These are phyloP conservation scores for Paraconiothyrium sp. DNA, from an alignment of 2,329 filamentous ascomycete species.

Conservation along the genomic window DNA sequence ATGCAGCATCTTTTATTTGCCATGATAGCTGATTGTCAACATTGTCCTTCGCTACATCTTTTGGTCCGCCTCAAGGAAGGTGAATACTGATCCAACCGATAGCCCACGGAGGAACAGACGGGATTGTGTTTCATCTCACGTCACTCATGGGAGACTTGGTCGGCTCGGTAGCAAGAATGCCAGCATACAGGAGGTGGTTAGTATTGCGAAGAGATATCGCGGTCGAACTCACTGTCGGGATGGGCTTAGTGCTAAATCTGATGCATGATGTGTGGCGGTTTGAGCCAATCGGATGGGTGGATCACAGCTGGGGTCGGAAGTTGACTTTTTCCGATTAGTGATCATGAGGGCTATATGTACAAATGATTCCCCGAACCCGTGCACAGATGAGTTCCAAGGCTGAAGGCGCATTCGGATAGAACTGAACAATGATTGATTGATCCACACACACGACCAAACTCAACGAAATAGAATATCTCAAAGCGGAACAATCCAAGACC, in stretches of 20 bases:
- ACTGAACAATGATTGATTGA: not conserved
- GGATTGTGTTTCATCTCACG: not conserved
- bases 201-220: not conserved
- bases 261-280: not conserved
- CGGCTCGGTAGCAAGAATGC: not conserved
- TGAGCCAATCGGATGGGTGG: not conserved
- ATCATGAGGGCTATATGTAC: not conserved
- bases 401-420: not conserved
- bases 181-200: not conserved
- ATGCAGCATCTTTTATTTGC: not conserved
- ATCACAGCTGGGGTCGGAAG: not conserved
- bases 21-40: not conserved
- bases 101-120: not conserved
- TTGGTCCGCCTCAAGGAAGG: not conserved
- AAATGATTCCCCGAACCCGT: not conserved
- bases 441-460: not conserved
- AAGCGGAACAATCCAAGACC: conserved; percentile 5
- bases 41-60: not conserved
- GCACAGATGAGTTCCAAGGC: not conserved
- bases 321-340: not conserved
- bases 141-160: not conserved
- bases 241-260: not conserved
- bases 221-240: not conserved
- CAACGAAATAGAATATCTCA: conserved; percentile 1
- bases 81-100: not conserved